These are phyloP conservation scores for Xylaria sp. DNA, from an alignment of 2,329 filamentous ascomycete species.

Conservation along the genomic window DNA sequence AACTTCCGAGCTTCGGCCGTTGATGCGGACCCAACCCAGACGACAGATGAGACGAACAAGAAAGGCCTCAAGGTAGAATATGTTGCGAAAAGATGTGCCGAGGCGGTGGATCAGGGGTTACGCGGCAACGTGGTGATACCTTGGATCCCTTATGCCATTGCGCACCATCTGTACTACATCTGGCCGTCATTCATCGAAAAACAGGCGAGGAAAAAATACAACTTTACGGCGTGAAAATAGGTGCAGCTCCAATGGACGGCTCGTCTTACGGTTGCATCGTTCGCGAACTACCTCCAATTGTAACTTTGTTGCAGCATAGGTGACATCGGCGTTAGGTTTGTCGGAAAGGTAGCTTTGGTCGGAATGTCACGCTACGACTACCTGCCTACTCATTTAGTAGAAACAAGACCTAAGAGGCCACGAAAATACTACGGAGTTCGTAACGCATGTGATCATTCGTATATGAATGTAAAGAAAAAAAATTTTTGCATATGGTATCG, in stretches of 20 bases:
- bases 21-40: conserved; percentile 44
- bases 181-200: conserved; percentile 49
- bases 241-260: not conserved
- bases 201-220: conserved; percentile 50
- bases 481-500: conserved; percentile 9
- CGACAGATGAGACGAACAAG: conserved; percentile 44
- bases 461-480: not conserved
- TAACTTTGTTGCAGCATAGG: conserved; percentile 9
- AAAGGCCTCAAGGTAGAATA: conserved; percentile 49
- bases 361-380: conserved; percentile 14
- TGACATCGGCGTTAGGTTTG: conserved; percentile 2
- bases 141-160: conserved; percentile 48
- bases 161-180: conserved; percentile 48
- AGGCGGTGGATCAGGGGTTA: conserved; percentile 44
- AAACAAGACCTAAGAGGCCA: not conserved
- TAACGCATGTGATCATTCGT: conserved; percentile 16
- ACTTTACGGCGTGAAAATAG: conserved; percentile 38
- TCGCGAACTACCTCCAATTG: conserved; percentile 9
- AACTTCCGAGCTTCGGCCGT: conserved; percentile 52
- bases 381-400: conserved; percentile 4
- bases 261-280: conserved; percentile 10
- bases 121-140: conserved; percentile 49
- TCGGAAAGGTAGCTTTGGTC: not conserved
- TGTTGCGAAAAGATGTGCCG: conserved; percentile 48
- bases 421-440: conserved; percentile 6